These are phyloP conservation scores for Pythium volutum DNA, from an alignment of 352 stramenopile genomes.

Conservation along the genomic window DNA sequence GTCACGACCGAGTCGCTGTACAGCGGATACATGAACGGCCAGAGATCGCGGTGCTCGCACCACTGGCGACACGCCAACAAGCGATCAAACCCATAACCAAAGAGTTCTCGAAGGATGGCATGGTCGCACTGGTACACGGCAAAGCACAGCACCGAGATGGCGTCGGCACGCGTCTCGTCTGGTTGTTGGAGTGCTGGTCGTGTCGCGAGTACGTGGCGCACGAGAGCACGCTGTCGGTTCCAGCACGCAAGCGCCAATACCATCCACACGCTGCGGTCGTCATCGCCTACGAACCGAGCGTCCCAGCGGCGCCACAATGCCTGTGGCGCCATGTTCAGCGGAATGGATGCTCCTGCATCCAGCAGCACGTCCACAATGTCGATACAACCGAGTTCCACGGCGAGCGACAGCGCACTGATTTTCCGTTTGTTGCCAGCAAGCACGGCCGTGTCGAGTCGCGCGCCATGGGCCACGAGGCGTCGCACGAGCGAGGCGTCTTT, in stretches of 20 bases:
- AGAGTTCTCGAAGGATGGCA: background rate
- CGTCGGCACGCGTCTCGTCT: background rate
- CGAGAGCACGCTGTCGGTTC: background rate
- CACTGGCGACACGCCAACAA: background rate
- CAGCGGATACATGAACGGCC: background rate
- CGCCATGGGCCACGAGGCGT: background rate
- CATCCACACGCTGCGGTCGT: background rate
- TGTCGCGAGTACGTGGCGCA: background rate
- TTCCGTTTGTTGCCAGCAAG: background rate
- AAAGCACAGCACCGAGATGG: background rate
- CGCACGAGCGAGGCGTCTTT: background rate
- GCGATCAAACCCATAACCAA: background rate
- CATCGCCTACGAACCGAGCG: background rate
- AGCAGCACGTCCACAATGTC: background rate
- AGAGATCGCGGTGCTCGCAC: background rate
- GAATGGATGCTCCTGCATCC: background rate
- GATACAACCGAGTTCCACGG: background rate
- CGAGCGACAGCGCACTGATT: background rate
- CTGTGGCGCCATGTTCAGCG: background rate
- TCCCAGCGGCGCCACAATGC: background rate
- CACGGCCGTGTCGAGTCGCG: background rate
- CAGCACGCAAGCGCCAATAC: background rate
- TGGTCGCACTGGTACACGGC: background rate
- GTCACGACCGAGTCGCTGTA: background rate
- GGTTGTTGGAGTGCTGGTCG: background rate